Percentiles rank a stretch among this genome's conserved stretches.
Conservation (phyloP, 345 rosid genomes). For the Lenwebbia sp. region DNA sequence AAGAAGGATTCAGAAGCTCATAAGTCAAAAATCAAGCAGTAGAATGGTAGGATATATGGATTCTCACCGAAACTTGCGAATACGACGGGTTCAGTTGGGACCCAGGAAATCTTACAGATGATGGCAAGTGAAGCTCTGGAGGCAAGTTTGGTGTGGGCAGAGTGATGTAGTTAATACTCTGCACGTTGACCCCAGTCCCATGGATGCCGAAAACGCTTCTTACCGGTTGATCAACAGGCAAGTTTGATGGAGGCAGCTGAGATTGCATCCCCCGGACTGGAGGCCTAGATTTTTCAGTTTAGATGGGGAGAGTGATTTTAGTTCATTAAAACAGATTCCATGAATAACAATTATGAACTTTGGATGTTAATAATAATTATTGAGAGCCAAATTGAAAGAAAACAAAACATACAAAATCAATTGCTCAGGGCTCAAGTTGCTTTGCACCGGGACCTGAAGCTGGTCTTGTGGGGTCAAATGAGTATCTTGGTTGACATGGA, state of each 20-base stretch:
- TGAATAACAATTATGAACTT: background rate
- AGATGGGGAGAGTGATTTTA: background rate
- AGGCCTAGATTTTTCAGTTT: background rate
- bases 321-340: background rate
- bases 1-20: background rate
- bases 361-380: background rate
- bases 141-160: background rate
- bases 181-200: background rate
- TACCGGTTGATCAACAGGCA: background rate
- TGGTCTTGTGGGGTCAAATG: background rate
- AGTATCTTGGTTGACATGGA: background rate
- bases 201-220: rapidly evolving
- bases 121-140: background rate
- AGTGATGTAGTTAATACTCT: background rate
- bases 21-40: background rate
- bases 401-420: background rate
- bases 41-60: background rate
- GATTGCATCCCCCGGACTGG: background rate
- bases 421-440: background rate
- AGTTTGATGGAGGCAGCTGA: background rate
- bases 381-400: background rate
- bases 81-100: background rate
- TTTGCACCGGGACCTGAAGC: background rate
- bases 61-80: background rate
- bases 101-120: background rate